Base-by-base conservation (phyloP, 495 filamentous ascomycete genomes). In the Wilcoxina mikolae region DNA sequence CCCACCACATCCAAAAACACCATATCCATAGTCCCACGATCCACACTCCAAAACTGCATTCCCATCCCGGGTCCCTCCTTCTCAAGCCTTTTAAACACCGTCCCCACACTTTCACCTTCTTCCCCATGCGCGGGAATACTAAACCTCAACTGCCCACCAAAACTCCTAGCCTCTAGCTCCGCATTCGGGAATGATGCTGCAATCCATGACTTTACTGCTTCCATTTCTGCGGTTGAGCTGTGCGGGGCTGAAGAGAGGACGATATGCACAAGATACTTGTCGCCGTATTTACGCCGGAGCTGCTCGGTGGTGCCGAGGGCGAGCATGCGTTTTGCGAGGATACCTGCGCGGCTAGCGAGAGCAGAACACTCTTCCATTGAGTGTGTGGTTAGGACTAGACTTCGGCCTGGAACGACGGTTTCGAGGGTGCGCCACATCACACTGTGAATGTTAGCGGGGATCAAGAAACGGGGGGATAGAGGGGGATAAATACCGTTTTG, bases 1-100 rank as follows among this genome's bases (percentile, higher is more conserved):
- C 78, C 78, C 0, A 91, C 85, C 57, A 93, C 87, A 35, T 70
- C 78, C 70, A 94, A 69, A 68, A 94, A 94, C 0, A 93, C 85
- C 70, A 91, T 83, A 68, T 93, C 87, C 55, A 93, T 51, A 58
- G 51, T 28, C 31, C 29, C 26, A 24, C 47, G 1, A 53, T 46
- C 46, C 9, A 38, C 27, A 43, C 48, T 38, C 9, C 84, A 93
- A 65, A 85, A 83, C 69, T 84, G 81, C 25, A 91, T 72, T 0
- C 84, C 82, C 42, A 90, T 62, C 17, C 65, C 66, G 25, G 78
- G 71, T 60, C 79, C 83, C 46, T 78, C 69, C 59, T 74, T 75
- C 67, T 94, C 87, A 0, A 94, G 72, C 31, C 75, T 56, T 27
- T 79, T 76, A 59, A 93, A 87, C 31, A 91, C 52, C 24, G 51